Base-by-base conservation (phyloP, 2,329 filamentous ascomycete species). In the Botrytis pseudocinerea region DNA sequence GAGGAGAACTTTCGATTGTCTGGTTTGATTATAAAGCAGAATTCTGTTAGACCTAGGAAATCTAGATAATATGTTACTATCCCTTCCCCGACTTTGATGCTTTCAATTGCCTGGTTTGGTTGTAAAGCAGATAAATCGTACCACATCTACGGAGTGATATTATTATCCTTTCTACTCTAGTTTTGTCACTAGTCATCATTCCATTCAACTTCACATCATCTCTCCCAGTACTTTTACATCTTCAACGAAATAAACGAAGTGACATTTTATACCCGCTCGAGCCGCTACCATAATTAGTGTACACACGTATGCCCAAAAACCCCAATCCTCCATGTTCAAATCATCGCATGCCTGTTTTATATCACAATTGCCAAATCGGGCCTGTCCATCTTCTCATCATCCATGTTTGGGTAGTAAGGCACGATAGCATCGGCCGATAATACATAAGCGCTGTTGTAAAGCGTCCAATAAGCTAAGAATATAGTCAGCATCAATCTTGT, bases 401-500 rank as follows among this genome's bases (percentile, higher is more conserved):
- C 92, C 76, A 98, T 83, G 76, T 92, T 92, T 1, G 95, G 96
- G 81, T 98, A 99, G 80, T 97, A 98, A 2, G 96, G 97, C 72
- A 99, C 93, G 90, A 99, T 97, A 42, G 94, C 90, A 82, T 99
- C 96, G 28, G 95, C 95, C 46, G 89, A 91, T 81, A 97, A 93
- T 65, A 98, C 95, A 81, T 99, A 99, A 5, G 95, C 94, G 82
- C 98, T 94, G 79, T 99, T 99, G 85, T 98, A 98, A 61, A 99
- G 85, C 73, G 96, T 88, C 95, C 96, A 99, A 84, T 98, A 99
- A 32, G 97, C 70, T 71, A 57, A 9, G 22, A 12, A 35, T 22
- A n/a, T 32, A 8, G 38, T 71, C 35, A 71, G 61, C 44, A 22
- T 25, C 10, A n/a, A 59, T 18, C n/a, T 42, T 28, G 35, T 25